Evolutionary conservation across 1,284 basidiomycete species (phyloP).

Genomic region (Papiliotrema fonsecae): DNA sequence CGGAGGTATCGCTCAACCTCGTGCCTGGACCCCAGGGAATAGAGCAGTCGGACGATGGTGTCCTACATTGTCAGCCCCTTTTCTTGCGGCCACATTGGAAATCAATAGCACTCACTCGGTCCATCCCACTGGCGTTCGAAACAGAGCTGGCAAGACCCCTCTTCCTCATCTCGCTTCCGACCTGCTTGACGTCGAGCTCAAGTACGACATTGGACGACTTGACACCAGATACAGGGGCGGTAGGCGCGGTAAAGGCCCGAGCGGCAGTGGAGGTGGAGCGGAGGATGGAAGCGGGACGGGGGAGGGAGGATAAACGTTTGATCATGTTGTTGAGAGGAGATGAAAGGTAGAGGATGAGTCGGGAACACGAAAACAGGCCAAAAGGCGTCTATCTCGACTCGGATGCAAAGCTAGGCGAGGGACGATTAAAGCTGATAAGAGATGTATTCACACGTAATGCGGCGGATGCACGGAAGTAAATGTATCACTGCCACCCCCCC

Average conservation of each 20-base stretch:
- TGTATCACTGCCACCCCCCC: neutral
- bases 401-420: neutral
- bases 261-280: slow-evolving; percentile 14
- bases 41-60: slow-evolving; percentile 85
- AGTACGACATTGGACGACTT: slow-evolving; percentile 34
- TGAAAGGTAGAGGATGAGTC: slow-evolving; percentile 1
- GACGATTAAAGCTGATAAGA: neutral
- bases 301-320: slow-evolving; percentile 25
- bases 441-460: neutral
- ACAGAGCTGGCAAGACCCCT: slow-evolving; percentile 36
- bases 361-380: too few species aligned
- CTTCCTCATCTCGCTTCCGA: slow-evolving; percentile 45
- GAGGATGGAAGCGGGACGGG: slow-evolving; percentile 20
- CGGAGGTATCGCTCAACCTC: slow-evolving; percentile 94
- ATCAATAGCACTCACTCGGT: slow-evolving; percentile 32
- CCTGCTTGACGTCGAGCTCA: slow-evolving; percentile 42
- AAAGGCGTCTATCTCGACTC: too few species aligned
- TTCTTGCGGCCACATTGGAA: neutral
- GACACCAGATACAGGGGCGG: slow-evolving; percentile 17
- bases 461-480: neutral
- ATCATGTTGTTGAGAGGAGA: slow-evolving; percentile 25
- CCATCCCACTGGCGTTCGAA: slow-evolving; percentile 38
- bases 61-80: slow-evolving; percentile 55
- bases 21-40: slow-evolving; percentile 89
- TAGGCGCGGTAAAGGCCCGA: slow-evolving; percentile 26